Conservation (phyloP, 345 rosid species). For the Kandelia obovata region DNA sequence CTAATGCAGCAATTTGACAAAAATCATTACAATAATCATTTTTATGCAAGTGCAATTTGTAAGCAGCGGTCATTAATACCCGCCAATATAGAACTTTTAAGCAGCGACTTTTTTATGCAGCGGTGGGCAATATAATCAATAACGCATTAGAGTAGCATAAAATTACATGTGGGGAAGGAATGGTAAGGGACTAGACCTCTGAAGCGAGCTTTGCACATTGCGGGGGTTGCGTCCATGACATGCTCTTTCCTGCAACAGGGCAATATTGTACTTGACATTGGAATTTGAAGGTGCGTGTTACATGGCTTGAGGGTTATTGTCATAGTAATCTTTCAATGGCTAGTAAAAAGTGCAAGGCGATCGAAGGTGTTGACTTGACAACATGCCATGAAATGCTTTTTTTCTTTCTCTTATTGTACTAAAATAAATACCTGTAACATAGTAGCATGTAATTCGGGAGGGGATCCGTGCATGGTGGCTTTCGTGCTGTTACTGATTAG, state of each 20-base stretch:
- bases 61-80: no score
- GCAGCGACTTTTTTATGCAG: no score
- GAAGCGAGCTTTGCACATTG: slow-evolving; percentile 36
- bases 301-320: background rate
- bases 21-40: no score
- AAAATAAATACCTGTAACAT: background rate
- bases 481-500: no score
- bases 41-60: no score
- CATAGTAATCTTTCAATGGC: background rate
- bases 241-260: slow-evolving; percentile 34
- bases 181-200: slow-evolving; percentile 16
- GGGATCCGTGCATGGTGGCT: background rate
- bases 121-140: no score
- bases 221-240: slow-evolving; percentile 66
- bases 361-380: no score
- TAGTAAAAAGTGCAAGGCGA: background rate
- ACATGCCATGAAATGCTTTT: no score
- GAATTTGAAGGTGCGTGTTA: background rate
- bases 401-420: background rate
- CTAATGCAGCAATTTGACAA: no score
- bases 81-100: no score
- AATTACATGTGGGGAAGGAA: no score
- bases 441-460: background rate
- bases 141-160: no score
- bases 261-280: slow-evolving; percentile 6